Percentiles rank a stretch among this genome's conserved stretches.
Conservation (phyloP, 305 asterid species). For the Fraxinus baroniana region DNA sequence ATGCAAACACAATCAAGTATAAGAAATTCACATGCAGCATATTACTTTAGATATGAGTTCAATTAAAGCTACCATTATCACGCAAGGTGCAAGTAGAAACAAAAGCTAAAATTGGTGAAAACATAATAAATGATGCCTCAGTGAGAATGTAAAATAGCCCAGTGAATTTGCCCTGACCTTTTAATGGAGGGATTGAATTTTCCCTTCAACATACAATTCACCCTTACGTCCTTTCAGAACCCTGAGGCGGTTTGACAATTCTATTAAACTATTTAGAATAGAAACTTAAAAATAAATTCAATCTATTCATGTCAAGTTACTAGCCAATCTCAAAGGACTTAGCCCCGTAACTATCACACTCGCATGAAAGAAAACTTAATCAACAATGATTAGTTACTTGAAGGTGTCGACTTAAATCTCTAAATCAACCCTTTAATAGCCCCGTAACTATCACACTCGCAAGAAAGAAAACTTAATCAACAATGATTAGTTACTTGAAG, state of each 20-base stretch:
- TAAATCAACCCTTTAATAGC: not conserved
- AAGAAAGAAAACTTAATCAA: not conserved
- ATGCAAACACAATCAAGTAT: not conserved
- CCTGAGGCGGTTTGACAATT: slow-evolving; percentile 5
- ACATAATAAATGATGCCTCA: not conserved
- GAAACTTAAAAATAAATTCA: not conserved
- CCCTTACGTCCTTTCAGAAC: slow-evolving; percentile 9
- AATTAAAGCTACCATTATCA: not conserved
- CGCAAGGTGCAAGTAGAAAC: not conserved
- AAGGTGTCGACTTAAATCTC: not conserved
- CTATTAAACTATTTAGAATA: not conserved
- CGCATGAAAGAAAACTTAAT: not conserved
- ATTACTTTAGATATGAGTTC: not conserved
- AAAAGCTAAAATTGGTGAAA: not conserved
- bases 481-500: not conserved
- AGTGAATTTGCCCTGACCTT: not conserved
- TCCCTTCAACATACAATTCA: not conserved
- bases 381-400: not conserved
- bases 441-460: not conserved
- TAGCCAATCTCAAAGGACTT: too few species aligned
- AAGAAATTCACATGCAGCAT: not conserved
- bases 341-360: not conserved
- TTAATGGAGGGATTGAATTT: slow-evolving; percentile 5
- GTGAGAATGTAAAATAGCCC: not conserved
- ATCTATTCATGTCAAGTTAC: not conserved